Evolutionary conservation across 352 stramenopile genomes (phyloP), one percentile per base, ranked within the genome.

Genomic region (Globisporangium viniferum): DNA sequence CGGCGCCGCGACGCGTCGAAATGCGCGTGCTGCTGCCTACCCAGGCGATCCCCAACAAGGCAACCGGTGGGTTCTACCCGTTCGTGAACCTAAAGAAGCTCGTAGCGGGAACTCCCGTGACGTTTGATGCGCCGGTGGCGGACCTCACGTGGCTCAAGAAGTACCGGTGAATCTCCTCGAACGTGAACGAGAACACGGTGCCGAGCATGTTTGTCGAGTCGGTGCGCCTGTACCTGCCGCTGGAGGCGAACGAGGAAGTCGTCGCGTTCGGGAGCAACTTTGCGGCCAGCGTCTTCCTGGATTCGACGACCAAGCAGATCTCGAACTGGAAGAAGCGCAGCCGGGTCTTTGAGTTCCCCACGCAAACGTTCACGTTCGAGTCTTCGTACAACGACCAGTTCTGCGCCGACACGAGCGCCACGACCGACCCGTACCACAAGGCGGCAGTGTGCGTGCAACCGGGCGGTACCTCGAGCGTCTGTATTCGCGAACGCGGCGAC

Each of bases 381-480:
- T 31, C 31, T 9, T 46, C 33, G n/a, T 39, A 53, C 10, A 63
- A 63, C 33, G 58, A 29, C 8, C 58, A 46, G 33, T 20, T 63
- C n/a, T 63, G 58, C n/a, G 36, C 9, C 35, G 22, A 24, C 10
- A 53, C 24, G 22, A 53, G 39, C 36, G 18, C 22, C 49, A 3
- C 49, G 22, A 63, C 58, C 20, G 44, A 61, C 18, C 56, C 56
- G 3, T 61, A 49, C 56, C 56, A 48, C 56, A 41, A 61, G 56
- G 36, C 36, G 18, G 56, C 15, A 24, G 36, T 31, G 56, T 61
- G 56, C 36, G 31, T 61, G 18, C 35, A 39, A 12, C 35, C 35
- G 5, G 56, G 49, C 7, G 56, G 36, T 0, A 48, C 31, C 4
- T 33, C 33, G 15, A 41, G 56, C 35, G 29, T 61, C 6, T 61